Percentiles rank a stretch among this genome's conserved stretches.
Conservation (phyloP, 176 grass and related monocot species). For the barley (Hordeum vulgare) region DNA sequence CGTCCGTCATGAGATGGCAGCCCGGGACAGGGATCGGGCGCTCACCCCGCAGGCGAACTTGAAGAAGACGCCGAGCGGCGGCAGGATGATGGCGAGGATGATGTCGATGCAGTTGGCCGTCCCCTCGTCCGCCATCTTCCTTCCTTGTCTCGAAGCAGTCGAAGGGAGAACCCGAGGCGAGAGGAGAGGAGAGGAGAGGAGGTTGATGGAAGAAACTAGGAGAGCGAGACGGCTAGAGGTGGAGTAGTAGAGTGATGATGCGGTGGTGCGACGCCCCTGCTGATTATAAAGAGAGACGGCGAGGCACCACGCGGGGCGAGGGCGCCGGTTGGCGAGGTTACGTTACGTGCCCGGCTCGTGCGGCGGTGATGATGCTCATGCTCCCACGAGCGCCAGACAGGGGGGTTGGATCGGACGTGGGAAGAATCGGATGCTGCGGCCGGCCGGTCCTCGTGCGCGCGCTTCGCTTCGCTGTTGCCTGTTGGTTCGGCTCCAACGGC, state of each 20-base stretch:
- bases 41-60: conserved; percentile 73
- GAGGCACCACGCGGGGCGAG: background rate
- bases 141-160: background rate
- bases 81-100: conserved; percentile 87
- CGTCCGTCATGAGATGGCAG: too few species aligned
- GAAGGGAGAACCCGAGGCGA: background rate
- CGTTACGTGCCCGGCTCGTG: conserved; percentile 7
- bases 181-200: background rate
- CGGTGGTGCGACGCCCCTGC: background rate
- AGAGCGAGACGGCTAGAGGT: background rate
- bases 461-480: too few species aligned
- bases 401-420: too few species aligned
- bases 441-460: too few species aligned
- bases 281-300: conserved; percentile 38
- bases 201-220: background rate
- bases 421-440: too few species aligned
- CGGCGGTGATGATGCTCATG: too few species aligned
- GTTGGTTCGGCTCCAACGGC: too few species aligned
- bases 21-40: too few species aligned
- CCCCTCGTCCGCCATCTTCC: conserved; percentile 45
- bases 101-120: conserved; percentile 87
- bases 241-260: background rate
- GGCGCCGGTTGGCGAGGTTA: background rate
- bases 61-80: conserved; percentile 95
- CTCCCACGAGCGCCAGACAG: too few species aligned